phyloP scores from a whole-genome alignment of 2,329 filamentous ascomycete genomes.

The Aspergillus hiratsukae region DNA sequence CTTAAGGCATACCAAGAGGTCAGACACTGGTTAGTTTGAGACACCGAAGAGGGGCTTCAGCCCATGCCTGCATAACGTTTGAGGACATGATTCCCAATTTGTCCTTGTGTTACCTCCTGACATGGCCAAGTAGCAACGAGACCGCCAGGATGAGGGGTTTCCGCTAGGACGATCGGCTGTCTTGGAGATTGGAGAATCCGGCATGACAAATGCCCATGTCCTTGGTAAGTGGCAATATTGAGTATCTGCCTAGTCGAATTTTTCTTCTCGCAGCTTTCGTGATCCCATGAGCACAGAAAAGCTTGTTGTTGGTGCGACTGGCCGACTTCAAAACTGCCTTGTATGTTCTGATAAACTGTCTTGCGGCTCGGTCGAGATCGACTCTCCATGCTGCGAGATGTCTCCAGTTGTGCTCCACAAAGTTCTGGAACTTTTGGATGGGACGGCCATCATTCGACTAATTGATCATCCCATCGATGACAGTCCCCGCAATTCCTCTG shows the following conservation, averaged over 20 bases:
- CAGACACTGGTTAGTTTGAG: neutral
- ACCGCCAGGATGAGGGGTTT: conserved; percentile 3
- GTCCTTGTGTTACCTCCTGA: conserved; percentile 13
- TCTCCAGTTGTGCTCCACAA: neutral
- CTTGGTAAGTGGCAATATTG: neutral
- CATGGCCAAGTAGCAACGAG: conserved; percentile 7
- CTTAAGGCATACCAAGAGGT: neutral
- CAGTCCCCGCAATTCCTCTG: conserved; percentile 6
- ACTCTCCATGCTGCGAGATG: neutral
- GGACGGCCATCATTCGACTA: neutral
- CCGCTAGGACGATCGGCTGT: neutral
- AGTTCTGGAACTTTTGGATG: neutral
- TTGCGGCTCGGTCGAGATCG: neutral
- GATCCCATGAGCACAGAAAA: neutral
- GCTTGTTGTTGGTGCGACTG: neutral
- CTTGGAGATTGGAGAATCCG: neutral
- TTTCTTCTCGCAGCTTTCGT: neutral
- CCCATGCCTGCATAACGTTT: neutral
- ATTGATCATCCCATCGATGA: neutral
- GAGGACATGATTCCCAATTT: conserved; percentile 6
- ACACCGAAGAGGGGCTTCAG: neutral
- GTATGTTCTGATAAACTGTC: neutral
- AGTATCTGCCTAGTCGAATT: neutral
- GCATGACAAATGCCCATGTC: neutral
- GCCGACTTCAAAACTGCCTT: no score